Conservation (phyloP, 768 basidiomycete genomes). For the Leccinum imitatum region DNA sequence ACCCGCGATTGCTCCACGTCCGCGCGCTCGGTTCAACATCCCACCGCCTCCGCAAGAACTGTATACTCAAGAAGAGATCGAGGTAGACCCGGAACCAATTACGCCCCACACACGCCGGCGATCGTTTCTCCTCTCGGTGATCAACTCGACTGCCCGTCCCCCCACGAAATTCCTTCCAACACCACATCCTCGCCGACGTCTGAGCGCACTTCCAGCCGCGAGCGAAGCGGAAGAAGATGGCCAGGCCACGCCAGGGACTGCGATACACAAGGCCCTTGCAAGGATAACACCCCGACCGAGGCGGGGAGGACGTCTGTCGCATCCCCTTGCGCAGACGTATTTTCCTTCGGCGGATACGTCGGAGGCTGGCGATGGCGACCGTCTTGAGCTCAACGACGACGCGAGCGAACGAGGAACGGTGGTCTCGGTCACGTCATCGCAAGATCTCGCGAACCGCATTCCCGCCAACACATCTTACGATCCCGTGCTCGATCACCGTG, state of each 20-base stretch:
- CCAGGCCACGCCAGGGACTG: constrained; percentile 33
- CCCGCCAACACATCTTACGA: constrained; percentile 89
- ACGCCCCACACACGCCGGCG: constrained; percentile 74
- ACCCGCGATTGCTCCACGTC: constrained; percentile 60
- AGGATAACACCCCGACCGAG: constrained; percentile 65
- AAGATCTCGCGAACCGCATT: constrained; percentile 77
- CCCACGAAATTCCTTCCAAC: constrained; percentile 47
- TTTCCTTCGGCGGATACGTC: too few species aligned
- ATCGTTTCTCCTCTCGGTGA: constrained; percentile 80
- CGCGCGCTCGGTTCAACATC: constrained; percentile 60
- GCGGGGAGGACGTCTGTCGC: constrained; percentile 49
- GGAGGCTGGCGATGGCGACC: too few species aligned
- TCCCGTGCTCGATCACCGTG: constrained; percentile 72
- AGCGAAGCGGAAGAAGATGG: constrained; percentile 35
- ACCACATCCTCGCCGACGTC: constrained; percentile 49
- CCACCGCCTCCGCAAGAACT: constrained; percentile 45
- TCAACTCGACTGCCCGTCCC: constrained; percentile 79
- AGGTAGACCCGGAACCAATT: constrained; percentile 44
- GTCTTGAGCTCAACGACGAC: constrained; percentile 38
- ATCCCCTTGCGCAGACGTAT: constrained; percentile 63
- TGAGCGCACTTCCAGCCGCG: constrained; percentile 58
- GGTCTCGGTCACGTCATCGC: constrained; percentile 82
- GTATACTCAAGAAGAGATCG: constrained; percentile 33
- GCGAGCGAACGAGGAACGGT: constrained; percentile 62
- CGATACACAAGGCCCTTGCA: constrained; percentile 54